Evolutionary conservation across 257 asterid species (phyloP).

Genomic region (Nicotiana tabacum): DNA sequence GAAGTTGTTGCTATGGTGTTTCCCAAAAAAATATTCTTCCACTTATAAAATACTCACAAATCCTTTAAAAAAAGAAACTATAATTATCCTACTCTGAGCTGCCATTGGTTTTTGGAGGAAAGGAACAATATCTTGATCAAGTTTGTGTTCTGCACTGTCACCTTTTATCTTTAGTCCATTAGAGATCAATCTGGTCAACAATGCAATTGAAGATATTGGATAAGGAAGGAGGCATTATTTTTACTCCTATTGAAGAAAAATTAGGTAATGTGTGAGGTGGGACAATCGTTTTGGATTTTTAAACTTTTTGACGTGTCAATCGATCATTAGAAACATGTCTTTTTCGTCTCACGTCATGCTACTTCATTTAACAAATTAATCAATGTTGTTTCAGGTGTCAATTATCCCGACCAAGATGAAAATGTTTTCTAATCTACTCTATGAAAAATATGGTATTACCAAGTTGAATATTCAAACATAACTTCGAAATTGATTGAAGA

Average conservation of each 20-base stretch:
- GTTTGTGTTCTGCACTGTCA: background rate
- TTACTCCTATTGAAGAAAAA: background rate
- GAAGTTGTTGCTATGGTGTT: background rate
- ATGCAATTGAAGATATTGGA: conserved; percentile 1
- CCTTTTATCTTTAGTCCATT: background rate
- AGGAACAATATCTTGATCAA: background rate
- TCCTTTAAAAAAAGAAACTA: too few relatives aligned
- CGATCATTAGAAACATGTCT: background rate
- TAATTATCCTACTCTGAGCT: background rate
- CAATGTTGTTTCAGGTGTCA: background rate
- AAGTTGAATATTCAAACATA: background rate
- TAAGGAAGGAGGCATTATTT: background rate
- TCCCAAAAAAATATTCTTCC: background rate
- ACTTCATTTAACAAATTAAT: background rate
- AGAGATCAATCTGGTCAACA: background rate
- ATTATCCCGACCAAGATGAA: background rate
- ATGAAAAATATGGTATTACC: background rate
- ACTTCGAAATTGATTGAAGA: background rate
- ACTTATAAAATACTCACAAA: background rate
- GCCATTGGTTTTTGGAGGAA: background rate
- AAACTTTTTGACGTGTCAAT: background rate
- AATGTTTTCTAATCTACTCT: background rate
- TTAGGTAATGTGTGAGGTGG: background rate
- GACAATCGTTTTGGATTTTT: background rate
- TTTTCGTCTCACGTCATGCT: background rate